These are phyloP conservation scores for Emericellopsis atlantica DNA, from an alignment of 2,329 filamentous ascomycete species.

Conservation along the genomic window DNA sequence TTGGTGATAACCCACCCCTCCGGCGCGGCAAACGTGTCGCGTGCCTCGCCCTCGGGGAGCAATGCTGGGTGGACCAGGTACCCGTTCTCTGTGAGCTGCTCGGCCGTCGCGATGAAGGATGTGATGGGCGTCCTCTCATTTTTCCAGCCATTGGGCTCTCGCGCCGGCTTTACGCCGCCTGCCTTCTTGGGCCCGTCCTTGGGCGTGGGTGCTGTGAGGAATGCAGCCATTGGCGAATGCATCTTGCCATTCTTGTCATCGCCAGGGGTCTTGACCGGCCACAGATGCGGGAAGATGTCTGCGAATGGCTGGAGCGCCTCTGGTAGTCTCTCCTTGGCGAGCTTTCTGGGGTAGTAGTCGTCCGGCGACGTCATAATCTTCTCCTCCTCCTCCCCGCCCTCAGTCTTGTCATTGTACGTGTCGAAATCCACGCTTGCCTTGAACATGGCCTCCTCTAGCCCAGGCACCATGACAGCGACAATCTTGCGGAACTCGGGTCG, in stretches of 20 bases:
- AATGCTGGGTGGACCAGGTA: conserved; percentile 74
- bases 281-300: conserved; percentile 75
- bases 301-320: conserved; percentile 52
- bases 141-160: conserved; percentile 53
- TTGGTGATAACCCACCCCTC: conserved; percentile 75
- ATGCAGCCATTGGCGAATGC: conserved; percentile 76
- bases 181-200: conserved; percentile 51
- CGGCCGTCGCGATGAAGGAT: conserved; percentile 57
- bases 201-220: conserved; percentile 63
- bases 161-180: conserved; percentile 41
- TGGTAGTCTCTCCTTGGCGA: conserved; percentile 38
- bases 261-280: conserved; percentile 80
- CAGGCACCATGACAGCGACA: conserved; percentile 84
- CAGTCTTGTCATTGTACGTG: conserved; percentile 25
- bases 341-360: conserved; percentile 43
- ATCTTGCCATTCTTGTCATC: conserved; percentile 71
- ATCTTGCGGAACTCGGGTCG: conserved; percentile 61
- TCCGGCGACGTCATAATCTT: conserved; percentile 33
- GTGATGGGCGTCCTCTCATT: conserved; percentile 74
- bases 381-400: conserved; percentile 17
- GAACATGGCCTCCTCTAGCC: conserved; percentile 85
- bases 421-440: conserved; percentile 41
- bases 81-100: conserved; percentile 72
- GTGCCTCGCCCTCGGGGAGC: conserved; percentile 45
- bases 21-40: conserved; percentile 37